phyloP scores from a whole-genome alignment of 2,329 filamentous ascomycete species.

The Hypoxylon sp. region DNA sequence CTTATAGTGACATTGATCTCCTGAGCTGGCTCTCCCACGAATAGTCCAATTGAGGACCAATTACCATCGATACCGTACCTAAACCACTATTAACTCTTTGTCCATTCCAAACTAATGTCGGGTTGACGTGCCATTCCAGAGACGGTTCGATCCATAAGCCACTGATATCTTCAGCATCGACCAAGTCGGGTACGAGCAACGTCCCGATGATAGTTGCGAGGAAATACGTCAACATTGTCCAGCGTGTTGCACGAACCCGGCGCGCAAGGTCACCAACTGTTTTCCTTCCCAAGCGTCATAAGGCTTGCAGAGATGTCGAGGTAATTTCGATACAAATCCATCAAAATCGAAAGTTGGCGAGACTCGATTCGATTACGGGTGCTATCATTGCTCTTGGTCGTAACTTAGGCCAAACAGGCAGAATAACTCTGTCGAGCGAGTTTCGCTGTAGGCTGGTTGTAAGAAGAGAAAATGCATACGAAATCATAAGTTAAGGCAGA shows the following conservation, averaged over 20 bases:
- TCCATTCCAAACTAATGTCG: conserved; percentile 19
- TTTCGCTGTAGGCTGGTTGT: conserved; percentile 19
- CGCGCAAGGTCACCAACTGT: conserved; percentile 51
- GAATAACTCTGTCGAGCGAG: conserved; percentile 23
- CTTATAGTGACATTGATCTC: conserved; percentile 72
- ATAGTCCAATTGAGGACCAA: conserved; percentile 79
- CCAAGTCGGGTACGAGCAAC: conserved; percentile 48
- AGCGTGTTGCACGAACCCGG: conserved; percentile 48
- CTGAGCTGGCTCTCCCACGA: conserved; percentile 62
- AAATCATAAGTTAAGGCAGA: conserved; percentile 38
- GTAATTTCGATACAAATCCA: conserved; percentile 44
- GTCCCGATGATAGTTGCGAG: conserved; percentile 49
- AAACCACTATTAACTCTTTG: conserved; percentile 45
- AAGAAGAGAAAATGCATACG: conserved; percentile 34
- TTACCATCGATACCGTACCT: conserved; percentile 68
- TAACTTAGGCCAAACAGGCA: conserved; percentile 26
- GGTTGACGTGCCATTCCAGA: conserved; percentile 51
- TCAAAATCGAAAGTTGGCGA: conserved; percentile 38
- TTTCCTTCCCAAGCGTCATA: conserved; percentile 51
- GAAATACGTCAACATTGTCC: conserved; percentile 51
- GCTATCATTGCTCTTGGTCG: conserved; percentile 31
- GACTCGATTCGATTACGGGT: conserved; percentile 15
- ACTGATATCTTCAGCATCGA: conserved; percentile 46
- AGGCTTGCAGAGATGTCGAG: conserved; percentile 43
- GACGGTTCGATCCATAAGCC: conserved; percentile 55